Base-by-base conservation (phyloP, 257 asterid genomes). In the Euphrasia confusa region DNA sequence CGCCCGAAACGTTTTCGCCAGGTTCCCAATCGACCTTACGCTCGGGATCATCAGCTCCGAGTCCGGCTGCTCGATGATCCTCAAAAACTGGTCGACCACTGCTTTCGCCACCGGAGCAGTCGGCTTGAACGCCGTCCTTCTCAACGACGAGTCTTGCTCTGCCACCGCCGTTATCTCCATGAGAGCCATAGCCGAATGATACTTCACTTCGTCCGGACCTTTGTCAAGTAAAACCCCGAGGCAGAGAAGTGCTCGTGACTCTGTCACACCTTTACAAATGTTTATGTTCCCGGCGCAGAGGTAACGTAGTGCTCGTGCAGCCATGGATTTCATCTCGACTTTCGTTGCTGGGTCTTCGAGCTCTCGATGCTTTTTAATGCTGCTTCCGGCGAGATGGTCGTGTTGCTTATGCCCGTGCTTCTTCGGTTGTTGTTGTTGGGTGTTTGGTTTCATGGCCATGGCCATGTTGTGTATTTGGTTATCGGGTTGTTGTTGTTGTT, bases 131-230 rank as follows among this genome's bases (percentile, higher is more conserved):
- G 96, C 88, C 1, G 86, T 75, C 0, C 83, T 83, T 42, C 96
- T 68, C 40, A 88, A 58, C 0, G 78, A 80, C 0, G 82, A 47
- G 10, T 88, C 78, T 48, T 79, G 80, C 24, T 85, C 92, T 0
- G 95, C 94, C 7, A 88, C 89, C 0, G 80, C 76, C 0, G 95
- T 81, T 70, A 88, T 88, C 44, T 85, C 96, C 96, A 81, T 88
- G 3, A 88, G n/a, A 10, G 95, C 95, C 91, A 88, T 73, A 42
- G 87, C 84, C 2, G 94, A 85, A 61, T 88, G 72, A 75, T 79
- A 81, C 40, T 68, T 71, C 5, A 88, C 81, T 12, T 88, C 96
- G 0, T 80, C 86, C 0, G 74, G 71, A 0, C 92, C 92, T 64
- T 88, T 88, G 49, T 85, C 96, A 5, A 88, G 40, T 2, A 83